A percentile compares a stretch with the other conserved stretches of the same genome.
Conservation (phyloP, 225 moss, liverwort and hornwort species). For the Asterella californica region DNA sequence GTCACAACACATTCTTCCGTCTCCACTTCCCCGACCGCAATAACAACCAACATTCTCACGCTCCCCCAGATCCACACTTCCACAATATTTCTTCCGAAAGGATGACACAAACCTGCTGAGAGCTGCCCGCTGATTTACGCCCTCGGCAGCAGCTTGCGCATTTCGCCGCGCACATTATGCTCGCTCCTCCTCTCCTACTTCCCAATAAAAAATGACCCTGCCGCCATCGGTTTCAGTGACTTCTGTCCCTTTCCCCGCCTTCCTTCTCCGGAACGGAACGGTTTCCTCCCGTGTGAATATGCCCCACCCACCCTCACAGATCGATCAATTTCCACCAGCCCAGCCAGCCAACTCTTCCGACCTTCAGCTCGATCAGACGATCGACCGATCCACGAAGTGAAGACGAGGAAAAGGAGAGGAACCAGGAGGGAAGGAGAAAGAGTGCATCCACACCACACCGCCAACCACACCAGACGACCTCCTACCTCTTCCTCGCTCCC, state of each 20-base stretch:
- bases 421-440: conserved; percentile 7
- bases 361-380: conserved; percentile 1
- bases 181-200: conserved; percentile 11
- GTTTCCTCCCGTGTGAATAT: background rate
- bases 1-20: conserved; percentile 14
- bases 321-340: conserved; percentile 6
- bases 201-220: conserved; percentile 4
- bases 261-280: background rate
- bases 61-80: conserved; percentile 4
- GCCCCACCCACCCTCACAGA: background rate
- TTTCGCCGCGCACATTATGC: conserved; percentile 4
- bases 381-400: conserved; percentile 11
- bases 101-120: conserved; percentile 12
- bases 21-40: conserved; percentile 10
- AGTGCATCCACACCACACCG: conserved; percentile 16
- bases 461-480: background rate
- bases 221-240: conserved; percentile 18
- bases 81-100: conserved; percentile 4
- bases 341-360: background rate
- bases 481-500: background rate
- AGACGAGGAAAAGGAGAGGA: conserved; percentile 8
- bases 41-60: conserved; percentile 4
- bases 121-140: conserved; percentile 8
- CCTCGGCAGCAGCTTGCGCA: conserved; percentile 17
- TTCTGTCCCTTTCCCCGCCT: background rate